Conservation (phyloP, 345 rosid species). For the Gossypium australe region DNA sequence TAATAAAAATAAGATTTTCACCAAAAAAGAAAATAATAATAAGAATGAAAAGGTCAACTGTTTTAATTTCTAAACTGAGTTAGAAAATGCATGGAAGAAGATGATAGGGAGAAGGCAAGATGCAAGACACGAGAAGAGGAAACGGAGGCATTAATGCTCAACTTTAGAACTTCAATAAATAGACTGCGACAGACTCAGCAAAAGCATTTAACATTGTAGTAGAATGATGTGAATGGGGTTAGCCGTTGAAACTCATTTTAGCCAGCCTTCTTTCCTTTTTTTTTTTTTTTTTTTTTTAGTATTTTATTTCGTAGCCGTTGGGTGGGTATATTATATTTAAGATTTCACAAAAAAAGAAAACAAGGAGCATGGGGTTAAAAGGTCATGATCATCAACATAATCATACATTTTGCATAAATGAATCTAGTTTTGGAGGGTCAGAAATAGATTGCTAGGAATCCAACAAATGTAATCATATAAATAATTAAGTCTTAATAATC, state of each 20-base stretch:
- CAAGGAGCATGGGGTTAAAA: too few relatives aligned
- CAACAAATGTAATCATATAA: too few relatives aligned
- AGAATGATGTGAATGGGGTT: not conserved
- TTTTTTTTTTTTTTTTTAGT: not conserved
- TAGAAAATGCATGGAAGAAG: not conserved
- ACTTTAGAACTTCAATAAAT: not conserved
- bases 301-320: slow-evolving; percentile 8
- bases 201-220: not conserved
- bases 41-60: not conserved
- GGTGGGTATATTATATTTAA: not conserved
- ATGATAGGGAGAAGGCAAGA: not conserved
- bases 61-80: not conserved
- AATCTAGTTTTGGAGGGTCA: too few relatives aligned
- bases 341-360: too few relatives aligned
- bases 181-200: not conserved
- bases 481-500: not conserved
- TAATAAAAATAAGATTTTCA: too few relatives aligned
- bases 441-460: too few relatives aligned
- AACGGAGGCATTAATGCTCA: not conserved
- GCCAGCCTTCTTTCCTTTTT: not conserved
- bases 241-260: slow-evolving; percentile 21
- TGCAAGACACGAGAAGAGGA: not conserved
- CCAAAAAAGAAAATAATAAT: too few relatives aligned
- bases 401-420: not conserved
- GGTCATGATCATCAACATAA: not conserved